Conservation (phyloP, 371 early-diverging fungal species). For the Capniomyces stellatus region DNA sequence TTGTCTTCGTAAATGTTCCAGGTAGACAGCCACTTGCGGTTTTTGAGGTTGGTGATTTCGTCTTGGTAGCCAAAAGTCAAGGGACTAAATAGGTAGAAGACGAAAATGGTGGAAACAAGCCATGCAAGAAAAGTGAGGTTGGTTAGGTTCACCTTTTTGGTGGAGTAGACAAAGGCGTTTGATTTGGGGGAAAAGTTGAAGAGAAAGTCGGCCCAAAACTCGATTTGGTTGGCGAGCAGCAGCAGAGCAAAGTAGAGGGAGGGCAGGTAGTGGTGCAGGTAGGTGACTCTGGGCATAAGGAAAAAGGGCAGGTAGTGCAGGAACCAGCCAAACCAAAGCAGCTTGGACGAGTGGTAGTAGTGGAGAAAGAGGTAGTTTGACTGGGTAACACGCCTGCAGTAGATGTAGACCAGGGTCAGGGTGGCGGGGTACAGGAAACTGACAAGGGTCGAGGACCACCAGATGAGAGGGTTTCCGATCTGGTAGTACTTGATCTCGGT, state of each 20-base stretch:
- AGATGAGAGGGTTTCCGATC: conserved; percentile 90
- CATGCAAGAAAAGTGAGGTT: conserved; percentile 5
- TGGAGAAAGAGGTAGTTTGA: conserved; percentile 38
- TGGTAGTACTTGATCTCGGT: conserved; percentile 79
- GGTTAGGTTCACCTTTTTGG: neutral
- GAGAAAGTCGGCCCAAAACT: conserved; percentile 31
- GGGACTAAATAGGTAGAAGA: conserved; percentile 61
- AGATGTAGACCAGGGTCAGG: conserved; percentile 12
- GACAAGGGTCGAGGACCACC: conserved; percentile 79
- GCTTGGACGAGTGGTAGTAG: conserved; percentile 52
- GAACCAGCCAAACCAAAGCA: conserved; percentile 78
- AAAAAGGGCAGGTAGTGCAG: conserved; percentile 96
- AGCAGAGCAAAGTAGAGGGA: conserved; percentile 90
- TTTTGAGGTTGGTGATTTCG: conserved; percentile 34
- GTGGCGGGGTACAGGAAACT: conserved; percentile 35
- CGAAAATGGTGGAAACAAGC: conserved; percentile 20
- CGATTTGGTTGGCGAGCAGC: conserved; percentile 51
- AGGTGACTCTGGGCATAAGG: conserved; percentile 94
- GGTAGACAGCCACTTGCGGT: conserved; percentile 32
- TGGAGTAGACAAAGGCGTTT: conserved; percentile 16
- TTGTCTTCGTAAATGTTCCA: conserved; percentile 35
- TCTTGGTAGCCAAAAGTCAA: conserved; percentile 65
- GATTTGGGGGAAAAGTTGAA: neutral
- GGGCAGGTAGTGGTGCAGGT: conserved; percentile 97
- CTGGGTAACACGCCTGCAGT: neutral